phyloP scores from a whole-genome alignment of 257 asterid species.

The Gynochthodes officinalis region DNA sequence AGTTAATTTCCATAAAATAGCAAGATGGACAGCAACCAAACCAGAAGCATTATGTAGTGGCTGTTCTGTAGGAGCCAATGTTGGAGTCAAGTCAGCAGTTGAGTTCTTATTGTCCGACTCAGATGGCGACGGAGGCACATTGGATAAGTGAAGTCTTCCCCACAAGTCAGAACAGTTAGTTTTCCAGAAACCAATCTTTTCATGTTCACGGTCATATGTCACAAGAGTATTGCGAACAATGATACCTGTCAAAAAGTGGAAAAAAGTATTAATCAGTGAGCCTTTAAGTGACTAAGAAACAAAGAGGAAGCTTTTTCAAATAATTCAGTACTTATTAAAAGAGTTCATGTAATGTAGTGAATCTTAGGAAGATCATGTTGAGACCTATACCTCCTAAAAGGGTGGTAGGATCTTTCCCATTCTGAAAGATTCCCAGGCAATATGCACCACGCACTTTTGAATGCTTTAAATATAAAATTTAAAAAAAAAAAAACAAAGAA shows the following conservation, averaged over 20 bases:
- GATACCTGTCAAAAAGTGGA: constrained; percentile 51
- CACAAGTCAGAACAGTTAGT: constrained; percentile 94
- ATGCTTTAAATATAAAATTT: constrained; percentile 63
- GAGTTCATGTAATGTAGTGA: no score
- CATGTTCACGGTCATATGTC: constrained; percentile 89
- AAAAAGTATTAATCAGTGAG: background rate
- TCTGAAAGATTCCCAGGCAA: constrained; percentile 97
- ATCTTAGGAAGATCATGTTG: background rate
- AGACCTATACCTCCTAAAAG: constrained; percentile 79
- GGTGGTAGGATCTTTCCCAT: constrained; percentile 97
- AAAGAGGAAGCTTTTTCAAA: background rate
- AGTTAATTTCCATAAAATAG: background rate
- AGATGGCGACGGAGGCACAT: constrained; percentile 55
- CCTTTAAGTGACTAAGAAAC: background rate
- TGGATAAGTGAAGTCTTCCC: constrained; percentile 67
- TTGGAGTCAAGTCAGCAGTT: constrained; percentile 43
- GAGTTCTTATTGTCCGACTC: constrained; percentile 34
- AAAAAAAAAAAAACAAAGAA: constrained; percentile 16
- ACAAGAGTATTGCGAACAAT: constrained; percentile 96
- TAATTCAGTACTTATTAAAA: background rate
- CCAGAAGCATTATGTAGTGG: constrained; percentile 49
- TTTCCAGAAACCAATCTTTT: constrained; percentile 92
- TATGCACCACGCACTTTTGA: constrained; percentile 93
- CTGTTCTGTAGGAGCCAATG: constrained; percentile 53
- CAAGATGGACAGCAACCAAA: constrained; percentile 24